Percentiles rank a stretch among this genome's conserved stretches.
These are phyloP conservation scores for Vicia faba DNA, from an alignment of 306 rosid species.

Conservation along the genomic window DNA sequence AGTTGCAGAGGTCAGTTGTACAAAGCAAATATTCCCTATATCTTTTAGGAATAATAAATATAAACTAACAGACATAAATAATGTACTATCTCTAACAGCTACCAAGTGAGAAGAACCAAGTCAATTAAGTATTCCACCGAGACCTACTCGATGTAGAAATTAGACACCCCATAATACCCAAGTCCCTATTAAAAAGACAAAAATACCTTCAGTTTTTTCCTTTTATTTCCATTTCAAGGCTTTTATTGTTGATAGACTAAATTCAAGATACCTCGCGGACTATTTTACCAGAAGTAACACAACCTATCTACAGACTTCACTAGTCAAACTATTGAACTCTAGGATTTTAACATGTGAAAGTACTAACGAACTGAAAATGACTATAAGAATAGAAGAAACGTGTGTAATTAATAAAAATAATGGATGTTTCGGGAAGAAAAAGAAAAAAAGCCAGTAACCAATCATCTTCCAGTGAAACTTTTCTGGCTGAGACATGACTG, in stretches of 20 bases:
- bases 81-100: too few relatives aligned
- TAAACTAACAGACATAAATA: too few relatives aligned
- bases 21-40: too few relatives aligned
- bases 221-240: not conserved
- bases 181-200: not conserved
- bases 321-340: not conserved
- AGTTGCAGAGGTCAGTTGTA: too few relatives aligned
- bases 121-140: not conserved
- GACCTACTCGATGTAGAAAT: not conserved
- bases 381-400: slow-evolving; percentile 2
- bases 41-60: too few relatives aligned
- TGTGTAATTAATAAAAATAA: not conserved
- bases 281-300: slow-evolving; percentile 11
- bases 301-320: slow-evolving; percentile 13
- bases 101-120: not conserved
- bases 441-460: not conserved
- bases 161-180: not conserved
- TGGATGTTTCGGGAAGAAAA: not conserved
- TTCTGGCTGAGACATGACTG: slow-evolving; percentile 13
- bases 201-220: not conserved
- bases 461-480: slow-evolving; percentile 17
- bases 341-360: slow-evolving; percentile 8
- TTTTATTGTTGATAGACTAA: not conserved
- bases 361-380: slow-evolving; percentile 15
- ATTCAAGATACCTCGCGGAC: slow-evolving; percentile 4